phyloP scores from a whole-genome alignment of 805 yeast species.

The Kodamaea nitidulidarum region DNA sequence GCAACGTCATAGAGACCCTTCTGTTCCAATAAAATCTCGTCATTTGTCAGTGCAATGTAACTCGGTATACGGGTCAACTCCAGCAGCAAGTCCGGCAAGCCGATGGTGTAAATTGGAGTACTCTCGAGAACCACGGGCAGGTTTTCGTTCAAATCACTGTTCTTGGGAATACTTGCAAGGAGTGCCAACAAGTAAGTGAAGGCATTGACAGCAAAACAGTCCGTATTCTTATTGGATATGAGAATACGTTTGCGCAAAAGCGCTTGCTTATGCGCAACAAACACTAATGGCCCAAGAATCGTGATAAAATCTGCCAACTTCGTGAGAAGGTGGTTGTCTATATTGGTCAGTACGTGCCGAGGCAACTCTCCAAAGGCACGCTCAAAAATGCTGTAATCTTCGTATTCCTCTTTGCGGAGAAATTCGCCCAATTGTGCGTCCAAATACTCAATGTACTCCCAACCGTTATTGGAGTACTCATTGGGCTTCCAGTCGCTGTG shows the following conservation, averaged over 20 bases:
- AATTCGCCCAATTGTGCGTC: constrained; percentile 22
- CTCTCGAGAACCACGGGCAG: constrained; percentile 2
- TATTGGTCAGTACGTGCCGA: constrained; percentile 15
- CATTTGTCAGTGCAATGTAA: constrained; percentile 62
- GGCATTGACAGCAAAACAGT: constrained; percentile 21
- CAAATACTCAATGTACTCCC: constrained; percentile 40
- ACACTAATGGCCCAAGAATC: constrained; percentile 51
- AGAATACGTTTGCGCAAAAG: constrained; percentile 55
- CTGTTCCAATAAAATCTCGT: constrained; percentile 58
- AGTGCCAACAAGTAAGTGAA: constrained; percentile 57
- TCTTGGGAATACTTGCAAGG: constrained; percentile 61
- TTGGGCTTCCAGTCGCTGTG: constrained; percentile 36
- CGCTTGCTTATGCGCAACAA: constrained; percentile 60
- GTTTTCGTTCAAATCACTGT: constrained; percentile 25
- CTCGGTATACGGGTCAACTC: constrained; percentile 24
- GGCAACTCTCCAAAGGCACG: constrained; percentile 11
- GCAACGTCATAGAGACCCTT: constrained; percentile 46
- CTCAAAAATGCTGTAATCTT: constrained; percentile 18
- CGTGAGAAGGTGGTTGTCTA: constrained; percentile 40
- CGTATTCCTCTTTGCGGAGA: constrained; percentile 17
- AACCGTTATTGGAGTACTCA: constrained; percentile 35
- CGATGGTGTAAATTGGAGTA: constrained; percentile 56
- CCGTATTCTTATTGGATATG: constrained; percentile 14
- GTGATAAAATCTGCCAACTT: constrained; percentile 31
- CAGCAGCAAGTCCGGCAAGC: constrained; percentile 50